These are phyloP conservation scores for Aspergillus nanangensis DNA, from an alignment of 495 filamentous ascomycete species.

Conservation along the genomic window DNA sequence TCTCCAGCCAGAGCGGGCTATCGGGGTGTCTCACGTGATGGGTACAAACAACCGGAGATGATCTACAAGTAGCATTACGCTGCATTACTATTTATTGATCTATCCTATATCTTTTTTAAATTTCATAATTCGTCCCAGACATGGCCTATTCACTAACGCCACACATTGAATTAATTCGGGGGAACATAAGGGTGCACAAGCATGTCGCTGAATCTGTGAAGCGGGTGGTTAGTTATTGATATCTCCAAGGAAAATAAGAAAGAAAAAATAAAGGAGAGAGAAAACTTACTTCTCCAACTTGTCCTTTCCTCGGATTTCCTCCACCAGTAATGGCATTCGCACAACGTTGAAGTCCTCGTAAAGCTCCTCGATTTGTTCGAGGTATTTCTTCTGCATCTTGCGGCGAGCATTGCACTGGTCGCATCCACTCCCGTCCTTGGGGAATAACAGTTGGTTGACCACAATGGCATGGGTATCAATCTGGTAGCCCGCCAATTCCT, in stretches of 20 bases:
- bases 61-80: no score
- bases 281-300: constrained; percentile 69
- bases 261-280: no score
- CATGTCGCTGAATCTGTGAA: constrained; percentile 79
- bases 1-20: no score
- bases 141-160: constrained; percentile 11
- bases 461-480: constrained; percentile 98
- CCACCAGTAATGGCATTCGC: constrained; percentile 90
- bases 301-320: constrained; percentile 94
- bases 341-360: constrained; percentile 99
- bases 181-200: constrained; percentile 79
- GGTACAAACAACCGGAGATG: no score
- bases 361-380: constrained; percentile 97
- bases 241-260: no score
- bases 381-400: constrained; percentile 99
- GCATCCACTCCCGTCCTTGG: constrained; percentile 77
- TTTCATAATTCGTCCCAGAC: constrained; percentile 43
- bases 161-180: constrained; percentile 47
- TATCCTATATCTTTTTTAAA: no score
- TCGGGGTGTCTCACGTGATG: no score
- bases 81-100: constrained; percentile 44
- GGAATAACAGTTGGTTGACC: constrained; percentile 96
- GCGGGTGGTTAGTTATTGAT: constrained; percentile 16
- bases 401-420: constrained; percentile 93
- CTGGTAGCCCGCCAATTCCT: constrained; percentile 86